Conservation (phyloP, 2,329 filamentous ascomycete genomes). For the Plenodomus tracheiphilus region DNA sequence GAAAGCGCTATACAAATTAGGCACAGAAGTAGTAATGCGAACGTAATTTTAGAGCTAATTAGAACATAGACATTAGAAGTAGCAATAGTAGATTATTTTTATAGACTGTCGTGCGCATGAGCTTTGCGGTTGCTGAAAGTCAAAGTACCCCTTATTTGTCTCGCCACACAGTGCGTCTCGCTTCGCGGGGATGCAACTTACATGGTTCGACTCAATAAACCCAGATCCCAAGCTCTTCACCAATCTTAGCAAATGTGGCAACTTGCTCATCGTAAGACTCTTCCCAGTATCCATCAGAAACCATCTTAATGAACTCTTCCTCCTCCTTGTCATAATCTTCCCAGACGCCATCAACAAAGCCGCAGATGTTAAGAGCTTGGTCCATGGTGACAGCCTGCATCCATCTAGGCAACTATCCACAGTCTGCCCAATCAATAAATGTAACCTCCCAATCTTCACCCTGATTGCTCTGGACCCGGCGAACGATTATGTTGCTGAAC, state of each 20-base stretch:
- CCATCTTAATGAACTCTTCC: no score
- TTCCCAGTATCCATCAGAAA: no score
- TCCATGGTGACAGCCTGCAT: neutral
- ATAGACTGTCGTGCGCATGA: conserved; percentile 4
- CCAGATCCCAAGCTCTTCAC: no score
- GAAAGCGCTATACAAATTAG: conserved; percentile 5
- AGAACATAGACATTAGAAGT: neutral
- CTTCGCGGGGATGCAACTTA: no score
- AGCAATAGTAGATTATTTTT: conserved; percentile 1
- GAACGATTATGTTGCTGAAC: conserved; percentile 4
- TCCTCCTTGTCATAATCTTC: no score
- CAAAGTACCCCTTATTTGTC: conserved; percentile 1
- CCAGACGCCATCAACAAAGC: no score
- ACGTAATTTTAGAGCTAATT: conserved; percentile 2
- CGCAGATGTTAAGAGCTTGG: no score
- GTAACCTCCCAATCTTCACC: conserved; percentile 1
- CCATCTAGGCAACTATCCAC: neutral
- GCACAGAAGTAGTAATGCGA: conserved; percentile 4
- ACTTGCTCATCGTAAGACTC: no score
- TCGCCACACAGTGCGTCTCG: no score
- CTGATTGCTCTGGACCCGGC: conserved; percentile 2
- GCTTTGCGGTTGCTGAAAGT: conserved; percentile 7
- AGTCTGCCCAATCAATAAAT: conserved; percentile 1
- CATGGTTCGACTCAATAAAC: no score
- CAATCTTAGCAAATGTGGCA: no score